Percentiles rank a stretch among this genome's conserved stretches.
phyloP scores from a whole-genome alignment of 495 filamentous ascomycete genomes.

The Elasticomyces elasticus region DNA sequence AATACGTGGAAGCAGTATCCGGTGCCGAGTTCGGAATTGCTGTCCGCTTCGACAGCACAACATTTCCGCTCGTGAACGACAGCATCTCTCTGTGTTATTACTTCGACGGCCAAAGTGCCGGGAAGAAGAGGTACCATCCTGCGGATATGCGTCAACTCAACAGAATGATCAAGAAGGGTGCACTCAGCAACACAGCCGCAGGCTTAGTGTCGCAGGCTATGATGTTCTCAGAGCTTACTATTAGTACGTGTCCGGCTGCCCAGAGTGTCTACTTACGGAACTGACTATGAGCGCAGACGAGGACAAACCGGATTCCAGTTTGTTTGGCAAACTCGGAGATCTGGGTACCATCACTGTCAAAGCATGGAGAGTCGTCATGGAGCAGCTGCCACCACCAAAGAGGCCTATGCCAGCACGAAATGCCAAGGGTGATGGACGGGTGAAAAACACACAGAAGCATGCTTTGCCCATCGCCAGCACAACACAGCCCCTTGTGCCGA shows the following conservation, averaged over 20 bases:
- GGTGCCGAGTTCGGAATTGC: constrained; percentile 4
- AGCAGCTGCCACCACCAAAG: too few species aligned
- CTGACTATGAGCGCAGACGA: neutral
- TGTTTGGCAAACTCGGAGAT: neutral
- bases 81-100: neutral
- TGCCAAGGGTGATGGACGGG: too few species aligned
- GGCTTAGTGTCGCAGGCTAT: neutral
- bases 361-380: neutral
- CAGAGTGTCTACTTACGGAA: neutral
- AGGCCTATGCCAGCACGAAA: too few species aligned
- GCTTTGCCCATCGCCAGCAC: too few species aligned
- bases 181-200: neutral
- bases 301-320: neutral
- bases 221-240: neutral
- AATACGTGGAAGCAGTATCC: constrained; percentile 9
- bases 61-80: neutral
- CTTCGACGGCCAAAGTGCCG: neutral
- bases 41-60: neutral
- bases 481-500: neutral
- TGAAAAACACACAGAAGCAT: too few species aligned
- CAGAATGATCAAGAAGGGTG: neutral
- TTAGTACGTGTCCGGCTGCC: neutral
- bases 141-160: neutral
- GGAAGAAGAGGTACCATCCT: neutral
- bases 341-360: constrained; percentile 6